These are phyloP conservation scores for Colletotrichum caudatum DNA, from an alignment of 2,329 filamentous ascomycete species.

Conservation along the genomic window DNA sequence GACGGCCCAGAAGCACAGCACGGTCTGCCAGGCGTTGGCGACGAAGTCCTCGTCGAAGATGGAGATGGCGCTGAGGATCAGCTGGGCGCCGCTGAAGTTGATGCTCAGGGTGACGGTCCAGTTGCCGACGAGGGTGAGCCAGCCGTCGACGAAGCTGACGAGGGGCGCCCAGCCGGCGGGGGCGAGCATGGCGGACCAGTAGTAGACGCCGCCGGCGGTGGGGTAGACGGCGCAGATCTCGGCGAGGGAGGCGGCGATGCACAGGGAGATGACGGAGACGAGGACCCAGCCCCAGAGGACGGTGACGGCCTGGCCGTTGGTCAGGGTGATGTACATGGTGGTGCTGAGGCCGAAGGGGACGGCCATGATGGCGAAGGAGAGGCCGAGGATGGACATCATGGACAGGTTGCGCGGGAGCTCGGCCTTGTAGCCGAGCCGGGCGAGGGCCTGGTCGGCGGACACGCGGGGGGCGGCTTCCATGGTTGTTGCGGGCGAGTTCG, in stretches of 20 bases:
- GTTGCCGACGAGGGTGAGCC: slow-evolving; percentile 79
- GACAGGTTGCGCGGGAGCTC: slow-evolving; percentile 64
- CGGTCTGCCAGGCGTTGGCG: slow-evolving; percentile 76
- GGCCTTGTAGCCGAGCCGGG: slow-evolving; percentile 61
- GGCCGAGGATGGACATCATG: slow-evolving; percentile 70
- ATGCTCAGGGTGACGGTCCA: slow-evolving; percentile 75
- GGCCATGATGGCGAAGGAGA: slow-evolving; percentile 81
- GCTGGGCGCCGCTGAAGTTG: slow-evolving; percentile 76
- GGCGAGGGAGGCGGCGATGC: slow-evolving; percentile 74
- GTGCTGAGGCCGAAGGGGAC: slow-evolving; percentile 76
- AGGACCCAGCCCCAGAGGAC: slow-evolving; percentile 78
- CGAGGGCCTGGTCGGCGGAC: slow-evolving; percentile 49
- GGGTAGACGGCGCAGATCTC: slow-evolving; percentile 78
- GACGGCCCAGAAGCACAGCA: slow-evolving; percentile 78
- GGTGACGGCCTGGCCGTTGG: slow-evolving; percentile 76
- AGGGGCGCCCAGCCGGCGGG: slow-evolving; percentile 75
- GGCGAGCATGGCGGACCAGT: slow-evolving; percentile 76
- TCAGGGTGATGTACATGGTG: slow-evolving; percentile 75
- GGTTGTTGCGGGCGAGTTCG: slow-evolving; percentile 8
- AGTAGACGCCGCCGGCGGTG: slow-evolving; percentile 77
- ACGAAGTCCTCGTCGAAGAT: slow-evolving; percentile 78
- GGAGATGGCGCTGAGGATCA: slow-evolving; percentile 70
- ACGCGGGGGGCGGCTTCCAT: slow-evolving; percentile 32
- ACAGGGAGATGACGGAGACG: slow-evolving; percentile 71
- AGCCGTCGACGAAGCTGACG: slow-evolving; percentile 77